Evolutionary conservation across 345 rosid species (phyloP), one percentile per base, ranked within the genome.

Genomic region (Lepidium didymum): DNA sequence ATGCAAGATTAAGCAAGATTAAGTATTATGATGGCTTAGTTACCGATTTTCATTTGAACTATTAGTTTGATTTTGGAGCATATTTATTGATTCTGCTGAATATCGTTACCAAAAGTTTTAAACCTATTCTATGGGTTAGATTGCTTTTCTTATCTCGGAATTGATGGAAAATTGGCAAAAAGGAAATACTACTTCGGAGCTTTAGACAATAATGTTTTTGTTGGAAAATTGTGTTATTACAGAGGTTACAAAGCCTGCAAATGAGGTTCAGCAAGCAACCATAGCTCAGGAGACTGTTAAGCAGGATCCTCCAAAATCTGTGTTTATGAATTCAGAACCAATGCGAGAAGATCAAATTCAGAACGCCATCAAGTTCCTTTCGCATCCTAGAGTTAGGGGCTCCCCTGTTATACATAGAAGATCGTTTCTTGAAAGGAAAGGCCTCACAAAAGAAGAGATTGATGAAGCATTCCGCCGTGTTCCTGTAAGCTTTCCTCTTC

Each of bases 381-480:
- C 96, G 0, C 99, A 94, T 45, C 99, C 99, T 3, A 86, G 85
- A 65, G 99, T 94, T 60, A 83, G 68, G 76, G 97, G 96, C 19
- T 91, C 99, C 25, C 97, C 97, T 2, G 93, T 91, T 12, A 81
- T 91, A 12, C 85, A 94, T 69, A 78, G 99, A 67, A 80, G 99
- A 49, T 91, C 97, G 1, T 94, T 94, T 78, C 97, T 94, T 8
- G 99, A 94, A 79, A 89, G 77, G 85, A 94, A 94, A 76, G 99
- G 97, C 33, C 91, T 94, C 25, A 89, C 96, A 3, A 94, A 85
- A 76, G 96, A 94, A 82, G 99, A 94, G 80, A 89, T 94, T 6
- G 96, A 94, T 42, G 99, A 91, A 84, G 99, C 99, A 4, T 94
- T 94, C 71, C 86, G 72, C 13, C 93, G 93, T 46, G 97, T 94